These are phyloP conservation scores for Globisporangium acanthophoron DNA, from an alignment of 352 stramenopile species.

Conservation along the genomic window DNA sequence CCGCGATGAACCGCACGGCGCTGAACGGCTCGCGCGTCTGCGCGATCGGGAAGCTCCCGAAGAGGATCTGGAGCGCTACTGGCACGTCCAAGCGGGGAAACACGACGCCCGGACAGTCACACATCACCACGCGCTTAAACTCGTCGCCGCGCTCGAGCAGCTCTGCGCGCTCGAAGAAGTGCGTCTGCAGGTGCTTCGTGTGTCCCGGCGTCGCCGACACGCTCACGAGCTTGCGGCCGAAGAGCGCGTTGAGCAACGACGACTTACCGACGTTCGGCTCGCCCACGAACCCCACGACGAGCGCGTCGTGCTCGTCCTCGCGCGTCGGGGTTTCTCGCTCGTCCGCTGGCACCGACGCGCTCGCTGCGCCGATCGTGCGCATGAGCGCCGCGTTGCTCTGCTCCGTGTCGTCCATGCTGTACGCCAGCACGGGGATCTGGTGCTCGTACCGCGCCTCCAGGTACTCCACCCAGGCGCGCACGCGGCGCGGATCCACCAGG, in stretches of 20 bases:
- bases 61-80: constrained; percentile 66
- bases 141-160: constrained; percentile 32
- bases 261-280: constrained; percentile 97
- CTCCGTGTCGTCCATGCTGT: constrained; percentile 61
- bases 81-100: constrained; percentile 73
- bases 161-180: constrained; percentile 60
- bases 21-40: constrained; percentile 86
- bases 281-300: constrained; percentile 94
- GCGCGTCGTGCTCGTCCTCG: constrained; percentile 41
- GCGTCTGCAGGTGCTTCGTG: constrained; percentile 81
- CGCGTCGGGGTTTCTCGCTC: constrained; percentile 91
- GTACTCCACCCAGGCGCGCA: constrained; percentile 92
- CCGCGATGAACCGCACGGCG: constrained; percentile 77
- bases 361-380: constrained; percentile 33
- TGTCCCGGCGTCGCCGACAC: constrained; percentile 73
- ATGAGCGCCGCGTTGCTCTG: constrained; percentile 41
- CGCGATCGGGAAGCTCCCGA: constrained; percentile 79
- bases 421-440: constrained; percentile 77
- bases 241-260: constrained; percentile 91
- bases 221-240: constrained; percentile 72
- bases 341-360: constrained; percentile 24
- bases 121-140: constrained; percentile 56
- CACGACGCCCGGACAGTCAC: constrained; percentile 76
- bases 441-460: constrained; percentile 82
- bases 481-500: constrained; percentile 81